phyloP scores from a whole-genome alignment of 306 rosid genomes.

The Medicago lupulina region DNA sequence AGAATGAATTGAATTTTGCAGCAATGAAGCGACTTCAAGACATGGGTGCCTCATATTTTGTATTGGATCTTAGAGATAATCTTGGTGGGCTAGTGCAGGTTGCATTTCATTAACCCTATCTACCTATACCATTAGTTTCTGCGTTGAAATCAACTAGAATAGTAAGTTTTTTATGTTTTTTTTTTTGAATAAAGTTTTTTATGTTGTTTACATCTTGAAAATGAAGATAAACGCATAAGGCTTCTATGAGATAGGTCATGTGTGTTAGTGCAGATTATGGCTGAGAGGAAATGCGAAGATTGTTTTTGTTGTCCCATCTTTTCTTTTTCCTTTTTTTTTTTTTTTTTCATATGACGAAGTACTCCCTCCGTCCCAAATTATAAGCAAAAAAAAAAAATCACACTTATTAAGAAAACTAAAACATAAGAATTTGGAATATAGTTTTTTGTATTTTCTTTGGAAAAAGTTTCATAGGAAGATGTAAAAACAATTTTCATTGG shows the following conservation, averaged over 20 bases:
- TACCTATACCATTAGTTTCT: neutral
- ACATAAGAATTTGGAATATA: too few species aligned
- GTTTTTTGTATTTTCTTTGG: too few species aligned
- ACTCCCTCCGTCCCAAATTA: too few species aligned
- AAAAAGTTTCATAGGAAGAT: too few species aligned
- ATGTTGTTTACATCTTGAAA: neutral
- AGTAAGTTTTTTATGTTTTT: neutral
- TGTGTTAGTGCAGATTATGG: neutral
- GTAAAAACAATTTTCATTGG: too few species aligned
- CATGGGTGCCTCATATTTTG: slow-evolving; percentile 85
- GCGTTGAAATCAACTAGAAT: neutral
- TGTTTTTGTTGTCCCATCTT: neutral
- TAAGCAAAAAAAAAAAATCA: too few species aligned
- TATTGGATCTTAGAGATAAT: slow-evolving; percentile 96
- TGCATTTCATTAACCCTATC: slow-evolving; percentile 31
- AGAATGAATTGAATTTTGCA: slow-evolving; percentile 56
- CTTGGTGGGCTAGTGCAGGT: slow-evolving; percentile 99
- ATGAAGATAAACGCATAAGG: slow-evolving; percentile 12
- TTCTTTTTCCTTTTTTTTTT: neutral
- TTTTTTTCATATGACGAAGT: neutral
- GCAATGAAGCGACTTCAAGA: slow-evolving; percentile 91
- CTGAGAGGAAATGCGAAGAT: slow-evolving; percentile 7
- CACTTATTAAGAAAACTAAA: too few species aligned
- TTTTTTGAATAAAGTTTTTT: neutral
- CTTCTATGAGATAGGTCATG: neutral